Conservation (phyloP, 768 basidiomycete genomes). For the Termitomyces sp. region DNA sequence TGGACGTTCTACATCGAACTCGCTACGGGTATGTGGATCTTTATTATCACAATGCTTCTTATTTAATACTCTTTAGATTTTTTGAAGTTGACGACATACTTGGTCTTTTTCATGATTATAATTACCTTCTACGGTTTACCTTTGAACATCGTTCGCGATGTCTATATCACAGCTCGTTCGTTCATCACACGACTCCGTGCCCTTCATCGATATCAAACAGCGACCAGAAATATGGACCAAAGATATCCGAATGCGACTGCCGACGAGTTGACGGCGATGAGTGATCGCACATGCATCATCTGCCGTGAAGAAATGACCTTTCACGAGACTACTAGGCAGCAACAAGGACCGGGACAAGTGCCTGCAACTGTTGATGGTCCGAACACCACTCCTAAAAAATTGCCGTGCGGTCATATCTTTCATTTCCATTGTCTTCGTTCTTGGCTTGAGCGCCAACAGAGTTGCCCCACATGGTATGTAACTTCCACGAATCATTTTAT, state of each 20-base stretch:
- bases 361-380: constrained; percentile 54
- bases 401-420: constrained; percentile 96
- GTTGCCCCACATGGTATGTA: constrained; percentile 94
- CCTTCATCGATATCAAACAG: constrained; percentile 86
- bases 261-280: constrained; percentile 75
- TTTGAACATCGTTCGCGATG: constrained; percentile 94
- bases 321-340: constrained; percentile 8
- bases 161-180: constrained; percentile 91
- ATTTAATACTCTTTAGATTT: constrained; percentile 57
- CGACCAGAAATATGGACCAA: constrained; percentile 95
- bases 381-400: constrained; percentile 93
- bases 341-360: constrained; percentile 17
- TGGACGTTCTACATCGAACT: constrained; percentile 94
- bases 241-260: constrained; percentile 89
- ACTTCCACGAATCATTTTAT: background rate
- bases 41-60: background rate
- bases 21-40: constrained; percentile 60
- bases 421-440: constrained; percentile 96
- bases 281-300: constrained; percentile 94
- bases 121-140: constrained; percentile 93
- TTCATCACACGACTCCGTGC: constrained; percentile 86
- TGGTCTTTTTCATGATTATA: constrained; percentile 91
- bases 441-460: constrained; percentile 98
- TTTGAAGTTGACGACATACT: constrained; percentile 86
- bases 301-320: constrained; percentile 92